phyloP scores from a whole-genome alignment of 768 basidiomycete genomes.

The Trametes cinnabarina region DNA sequence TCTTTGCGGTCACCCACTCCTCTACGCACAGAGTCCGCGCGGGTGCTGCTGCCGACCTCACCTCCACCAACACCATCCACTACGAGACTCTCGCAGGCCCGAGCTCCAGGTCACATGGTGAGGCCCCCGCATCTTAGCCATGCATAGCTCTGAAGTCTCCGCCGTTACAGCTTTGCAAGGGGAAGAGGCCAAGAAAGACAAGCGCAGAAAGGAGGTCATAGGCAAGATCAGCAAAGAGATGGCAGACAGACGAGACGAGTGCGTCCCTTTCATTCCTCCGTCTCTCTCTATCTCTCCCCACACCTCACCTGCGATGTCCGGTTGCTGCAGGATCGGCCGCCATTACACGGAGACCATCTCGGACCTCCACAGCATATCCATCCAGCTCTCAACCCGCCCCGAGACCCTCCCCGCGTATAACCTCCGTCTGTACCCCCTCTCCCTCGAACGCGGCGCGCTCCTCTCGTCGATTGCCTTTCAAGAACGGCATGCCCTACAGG shows the following conservation, averaged over 20 bases:
- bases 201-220: conserved; percentile 66
- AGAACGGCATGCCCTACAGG: conserved; percentile 66
- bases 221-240: conserved; percentile 72
- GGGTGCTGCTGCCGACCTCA: conserved; percentile 28
- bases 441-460: conserved; percentile 73
- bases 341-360: conserved; percentile 63
- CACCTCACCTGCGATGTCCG: neutral
- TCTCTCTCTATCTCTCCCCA: neutral
- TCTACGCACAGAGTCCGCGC: conserved; percentile 44
- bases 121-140: conserved; percentile 5
- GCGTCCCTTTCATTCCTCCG: conserved; percentile 32
- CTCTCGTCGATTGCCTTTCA: conserved; percentile 65
- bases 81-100: conserved; percentile 43
- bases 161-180: conserved; percentile 15
- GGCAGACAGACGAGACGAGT: conserved; percentile 76
- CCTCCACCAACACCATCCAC: conserved; percentile 34
- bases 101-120: conserved; percentile 40
- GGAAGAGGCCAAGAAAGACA: conserved; percentile 58
- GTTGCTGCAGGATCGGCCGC: conserved; percentile 43
- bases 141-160: conserved; percentile 7
- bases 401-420: conserved; percentile 64
- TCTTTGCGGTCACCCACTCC: conserved; percentile 61
- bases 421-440: conserved; percentile 68
- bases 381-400: conserved; percentile 67
- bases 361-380: conserved; percentile 54